Conservation (phyloP, 257 asterid species). For the Rauvolfia tetraphylla region DNA sequence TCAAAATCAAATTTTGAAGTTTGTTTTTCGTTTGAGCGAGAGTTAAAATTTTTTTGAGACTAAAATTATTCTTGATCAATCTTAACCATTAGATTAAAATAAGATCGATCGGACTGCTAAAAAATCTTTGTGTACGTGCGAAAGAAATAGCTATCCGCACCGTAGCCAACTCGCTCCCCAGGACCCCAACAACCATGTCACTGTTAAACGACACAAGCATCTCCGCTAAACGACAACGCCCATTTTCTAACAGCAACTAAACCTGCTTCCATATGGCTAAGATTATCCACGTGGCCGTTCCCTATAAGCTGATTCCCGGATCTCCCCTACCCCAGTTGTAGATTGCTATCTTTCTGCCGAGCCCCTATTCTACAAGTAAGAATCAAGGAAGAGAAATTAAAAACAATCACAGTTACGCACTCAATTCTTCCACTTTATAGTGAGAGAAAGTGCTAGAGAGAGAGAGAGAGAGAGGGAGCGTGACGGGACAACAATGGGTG, state of each 20-base stretch:
- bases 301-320: not conserved
- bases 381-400: not conserved
- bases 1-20: too few species aligned
- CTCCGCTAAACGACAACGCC: not conserved
- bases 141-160: too few species aligned
- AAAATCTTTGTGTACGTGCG: too few species aligned
- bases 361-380: not conserved
- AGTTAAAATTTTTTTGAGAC: too few species aligned
- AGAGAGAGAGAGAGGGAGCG: not conserved
- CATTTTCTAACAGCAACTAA: not conserved
- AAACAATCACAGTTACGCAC: not conserved
- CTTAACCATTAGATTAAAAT: too few species aligned
- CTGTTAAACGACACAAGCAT: not conserved
- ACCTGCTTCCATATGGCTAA: not conserved
- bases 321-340: not conserved
- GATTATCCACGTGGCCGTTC: not conserved
- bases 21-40: too few species aligned
- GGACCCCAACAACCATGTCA: too few species aligned
- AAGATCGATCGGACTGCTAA: too few species aligned
- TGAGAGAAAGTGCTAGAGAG: not conserved
- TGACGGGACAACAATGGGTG: conserved; percentile 32
- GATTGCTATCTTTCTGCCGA: not conserved
- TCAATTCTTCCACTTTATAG: not conserved
- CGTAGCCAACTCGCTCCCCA: too few species aligned
- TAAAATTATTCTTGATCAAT: too few species aligned